Percentiles rank a stretch among this genome's conserved stretches.
phyloP scores from a whole-genome alignment of 495 filamentous ascomycete genomes.

The Pyrenula massariospora region DNA sequence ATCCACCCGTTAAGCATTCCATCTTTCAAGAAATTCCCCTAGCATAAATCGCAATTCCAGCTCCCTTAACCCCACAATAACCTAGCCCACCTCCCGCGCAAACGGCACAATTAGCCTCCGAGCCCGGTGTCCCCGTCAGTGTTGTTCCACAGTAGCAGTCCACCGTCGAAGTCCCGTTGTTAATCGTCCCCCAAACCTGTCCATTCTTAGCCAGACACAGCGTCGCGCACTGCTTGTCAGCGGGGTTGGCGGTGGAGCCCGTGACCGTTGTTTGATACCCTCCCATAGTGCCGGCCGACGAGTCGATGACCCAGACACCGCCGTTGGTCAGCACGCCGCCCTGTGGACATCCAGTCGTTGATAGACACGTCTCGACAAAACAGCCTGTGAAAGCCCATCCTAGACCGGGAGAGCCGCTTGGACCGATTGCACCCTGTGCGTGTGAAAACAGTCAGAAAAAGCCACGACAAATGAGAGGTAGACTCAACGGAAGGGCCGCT shows the following conservation, averaged over 20 bases:
- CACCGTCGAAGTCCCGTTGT: neutral
- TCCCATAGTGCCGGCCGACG: neutral
- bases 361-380: neutral
- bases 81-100: neutral
- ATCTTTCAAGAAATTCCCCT: neutral
- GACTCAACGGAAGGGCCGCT: no score
- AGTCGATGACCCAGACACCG: neutral
- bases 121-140: neutral
- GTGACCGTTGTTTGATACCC: neutral
- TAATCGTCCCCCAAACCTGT: neutral
- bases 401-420: no score
- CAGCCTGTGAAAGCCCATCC: no score
- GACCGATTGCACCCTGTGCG: no score
- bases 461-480: no score
- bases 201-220: neutral
- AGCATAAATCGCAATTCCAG: neutral
- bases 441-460: no score
- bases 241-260: neutral
- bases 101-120: neutral
- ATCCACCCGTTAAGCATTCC: no score
- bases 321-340: neutral
- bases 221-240: neutral
- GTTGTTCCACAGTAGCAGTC: neutral
- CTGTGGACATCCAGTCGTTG: neutral
- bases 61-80: neutral